Percentiles rank a stretch among this genome's conserved stretches.
These are phyloP conservation scores for Pleodorina starrii DNA, from an alignment of 139 green algal species.

Conservation along the genomic window DNA sequence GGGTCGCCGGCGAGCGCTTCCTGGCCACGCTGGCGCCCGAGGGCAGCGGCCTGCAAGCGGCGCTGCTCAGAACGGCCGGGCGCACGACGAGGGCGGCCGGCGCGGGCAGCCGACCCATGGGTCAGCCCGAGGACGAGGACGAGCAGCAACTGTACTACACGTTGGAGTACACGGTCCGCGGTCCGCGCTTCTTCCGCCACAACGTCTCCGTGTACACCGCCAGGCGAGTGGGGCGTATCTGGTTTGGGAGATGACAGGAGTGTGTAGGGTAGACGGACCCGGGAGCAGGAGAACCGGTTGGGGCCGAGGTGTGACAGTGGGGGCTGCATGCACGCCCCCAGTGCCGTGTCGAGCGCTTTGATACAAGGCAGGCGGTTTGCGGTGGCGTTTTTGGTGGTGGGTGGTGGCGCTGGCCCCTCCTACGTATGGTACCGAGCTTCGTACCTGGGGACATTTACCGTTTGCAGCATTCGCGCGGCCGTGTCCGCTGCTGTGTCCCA, in stretches of 20 bases:
- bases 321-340: too few relatives aligned
- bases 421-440: too few relatives aligned
- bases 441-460: too few relatives aligned
- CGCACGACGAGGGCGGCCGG: not conserved
- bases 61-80: slow-evolving; percentile 44
- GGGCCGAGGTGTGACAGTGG: too few relatives aligned
- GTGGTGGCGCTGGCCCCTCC: too few relatives aligned
- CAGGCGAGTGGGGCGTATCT: slow-evolving; percentile 48
- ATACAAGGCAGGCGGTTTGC: too few relatives aligned
- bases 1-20: slow-evolving; percentile 57
- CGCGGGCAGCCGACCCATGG: not conserved
- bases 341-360: too few relatives aligned
- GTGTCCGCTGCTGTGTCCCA: too few relatives aligned
- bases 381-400: too few relatives aligned
- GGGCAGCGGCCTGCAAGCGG: slow-evolving; percentile 11
- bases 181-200: slow-evolving; percentile 79
- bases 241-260: too few relatives aligned
- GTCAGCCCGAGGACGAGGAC: not conserved
- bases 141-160: slow-evolving; percentile 78
- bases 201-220: slow-evolving; percentile 85
- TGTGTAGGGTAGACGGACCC: too few relatives aligned
- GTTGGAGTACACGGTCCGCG: slow-evolving; percentile 86
- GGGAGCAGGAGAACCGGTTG: too few relatives aligned
- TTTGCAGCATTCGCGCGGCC: not conserved
- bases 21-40: slow-evolving; percentile 65